Evolutionary conservation across 2,329 filamentous ascomycete genomes (phyloP).

Genomic region (Calonectria pteridis): DNA sequence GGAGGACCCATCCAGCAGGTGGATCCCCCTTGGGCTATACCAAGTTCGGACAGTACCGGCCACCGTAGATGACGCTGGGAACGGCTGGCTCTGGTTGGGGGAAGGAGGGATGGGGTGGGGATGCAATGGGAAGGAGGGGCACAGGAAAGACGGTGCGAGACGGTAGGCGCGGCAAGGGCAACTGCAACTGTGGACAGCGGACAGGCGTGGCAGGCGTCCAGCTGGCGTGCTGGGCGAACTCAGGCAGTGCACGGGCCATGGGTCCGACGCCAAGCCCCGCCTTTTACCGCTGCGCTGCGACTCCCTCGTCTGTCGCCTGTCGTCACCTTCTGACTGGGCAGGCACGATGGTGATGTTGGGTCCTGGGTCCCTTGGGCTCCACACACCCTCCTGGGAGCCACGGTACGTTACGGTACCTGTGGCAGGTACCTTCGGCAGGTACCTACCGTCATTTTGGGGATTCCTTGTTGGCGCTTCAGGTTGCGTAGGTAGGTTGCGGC

Average conservation of each 20-base stretch:
- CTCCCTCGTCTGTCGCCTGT: slow-evolving; percentile 8
- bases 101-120: background rate
- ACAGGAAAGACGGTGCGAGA: background rate
- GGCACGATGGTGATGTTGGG: slow-evolving; percentile 34
- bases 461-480: slow-evolving; percentile 13
- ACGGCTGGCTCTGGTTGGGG: background rate
- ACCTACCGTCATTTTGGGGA: slow-evolving; percentile 18
- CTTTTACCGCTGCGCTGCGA: slow-evolving; percentile 13
- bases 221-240: slow-evolving; percentile 4
- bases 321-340: slow-evolving; percentile 14
- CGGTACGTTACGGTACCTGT: slow-evolving; percentile 8
- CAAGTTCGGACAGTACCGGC: slow-evolving; percentile 17
- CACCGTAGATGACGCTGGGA: slow-evolving; percentile 20
- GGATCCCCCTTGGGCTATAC: slow-evolving; percentile 10
- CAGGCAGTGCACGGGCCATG: slow-evolving; percentile 12
- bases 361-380: slow-evolving; percentile 26
- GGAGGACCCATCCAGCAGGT: background rate
- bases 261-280: slow-evolving; percentile 12
- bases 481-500: background rate
- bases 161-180: slow-evolving; percentile 11
- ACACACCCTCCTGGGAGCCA: background rate
- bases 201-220: background rate
- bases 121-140: slow-evolving; percentile 7
- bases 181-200: background rate
- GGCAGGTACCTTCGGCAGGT: background rate